These are phyloP conservation scores for Ceratopteris richardii DNA, from an alignment of 75 land plant species.

Conservation along the genomic window DNA sequence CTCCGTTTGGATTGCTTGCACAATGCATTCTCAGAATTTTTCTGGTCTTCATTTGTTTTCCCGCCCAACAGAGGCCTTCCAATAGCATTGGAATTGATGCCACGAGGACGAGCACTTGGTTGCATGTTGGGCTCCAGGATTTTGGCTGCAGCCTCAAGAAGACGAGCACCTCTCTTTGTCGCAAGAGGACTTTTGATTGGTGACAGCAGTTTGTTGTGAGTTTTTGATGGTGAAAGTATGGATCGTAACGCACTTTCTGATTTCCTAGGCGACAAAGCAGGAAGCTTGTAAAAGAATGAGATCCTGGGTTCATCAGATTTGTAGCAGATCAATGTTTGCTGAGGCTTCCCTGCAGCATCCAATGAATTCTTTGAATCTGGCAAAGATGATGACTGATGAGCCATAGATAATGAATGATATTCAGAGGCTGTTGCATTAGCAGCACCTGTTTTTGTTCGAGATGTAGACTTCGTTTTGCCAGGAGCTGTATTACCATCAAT, in stretches of 20 bases:
- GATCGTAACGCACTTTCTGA: constrained; percentile 33
- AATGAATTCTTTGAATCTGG: background rate
- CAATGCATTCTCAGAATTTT: constrained; percentile 16
- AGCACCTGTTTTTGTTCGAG: no score
- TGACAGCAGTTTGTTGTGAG: constrained; percentile 57
- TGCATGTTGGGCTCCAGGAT: constrained; percentile 67
- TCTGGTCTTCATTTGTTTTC: constrained; percentile 29
- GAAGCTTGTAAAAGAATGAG: constrained; percentile 8
- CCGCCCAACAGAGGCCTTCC: constrained; percentile 30
- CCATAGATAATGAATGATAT: no score
- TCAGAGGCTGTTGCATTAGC: no score
- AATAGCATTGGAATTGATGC: constrained; percentile 7
- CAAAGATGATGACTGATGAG: no score
- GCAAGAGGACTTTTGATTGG: constrained; percentile 63
- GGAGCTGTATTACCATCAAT: background rate
- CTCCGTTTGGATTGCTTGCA: background rate
- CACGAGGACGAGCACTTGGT: constrained; percentile 20
- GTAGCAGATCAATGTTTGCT: background rate
- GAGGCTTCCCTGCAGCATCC: background rate
- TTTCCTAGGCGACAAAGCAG: constrained; percentile 13
- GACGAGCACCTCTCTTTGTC: constrained; percentile 48
- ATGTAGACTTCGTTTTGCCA: no score
- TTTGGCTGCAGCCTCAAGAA: constrained; percentile 82
- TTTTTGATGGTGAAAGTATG: constrained; percentile 44
- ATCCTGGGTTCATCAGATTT: background rate